phyloP scores from a whole-genome alignment of 202 grass and related monocot species.

The Tripidium arundinaceum region DNA sequence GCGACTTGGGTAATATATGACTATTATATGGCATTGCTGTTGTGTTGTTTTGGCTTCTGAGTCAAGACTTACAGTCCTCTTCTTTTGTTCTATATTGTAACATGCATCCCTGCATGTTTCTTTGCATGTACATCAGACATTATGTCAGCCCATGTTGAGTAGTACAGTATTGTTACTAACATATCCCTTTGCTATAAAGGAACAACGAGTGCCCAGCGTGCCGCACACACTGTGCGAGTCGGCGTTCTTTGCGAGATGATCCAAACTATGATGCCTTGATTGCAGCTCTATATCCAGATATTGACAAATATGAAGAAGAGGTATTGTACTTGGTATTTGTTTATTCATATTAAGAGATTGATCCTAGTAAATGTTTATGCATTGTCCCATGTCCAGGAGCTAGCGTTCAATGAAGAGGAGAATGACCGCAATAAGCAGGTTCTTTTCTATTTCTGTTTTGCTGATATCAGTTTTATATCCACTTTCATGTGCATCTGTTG shows the following conservation, averaged over 20 bases:
- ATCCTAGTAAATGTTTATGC: neutral
- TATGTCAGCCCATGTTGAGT: neutral
- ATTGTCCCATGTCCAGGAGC: conserved; percentile 43
- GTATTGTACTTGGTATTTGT: conserved; percentile 33
- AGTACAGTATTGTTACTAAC: conserved; percentile 1
- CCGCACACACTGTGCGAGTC: conserved; percentile 70
- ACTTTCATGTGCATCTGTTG: neutral
- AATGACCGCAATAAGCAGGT: conserved; percentile 74
- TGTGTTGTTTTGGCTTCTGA: conserved; percentile 4
- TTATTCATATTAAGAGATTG: conserved; percentile 14
- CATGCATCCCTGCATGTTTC: neutral
- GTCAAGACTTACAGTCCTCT: neutral
- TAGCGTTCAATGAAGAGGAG: conserved; percentile 67
- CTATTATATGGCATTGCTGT: neutral
- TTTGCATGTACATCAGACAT: neutral
- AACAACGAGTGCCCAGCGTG: conserved; percentile 81
- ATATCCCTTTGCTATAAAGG: conserved; percentile 32
- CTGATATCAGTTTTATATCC: conserved; percentile 8
- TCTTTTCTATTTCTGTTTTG: conserved; percentile 4
- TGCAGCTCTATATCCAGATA: conserved; percentile 61
- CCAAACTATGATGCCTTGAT: conserved; percentile 69
- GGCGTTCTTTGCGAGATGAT: conserved; percentile 78
- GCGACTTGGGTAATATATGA: conserved; percentile 62
- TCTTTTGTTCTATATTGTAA: neutral
- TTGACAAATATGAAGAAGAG: conserved; percentile 72